Percentiles rank a stretch among this genome's conserved stretches.
These are phyloP conservation scores for Cercis canadensis DNA, from an alignment of 306 rosid genomes.

Conservation along the genomic window DNA sequence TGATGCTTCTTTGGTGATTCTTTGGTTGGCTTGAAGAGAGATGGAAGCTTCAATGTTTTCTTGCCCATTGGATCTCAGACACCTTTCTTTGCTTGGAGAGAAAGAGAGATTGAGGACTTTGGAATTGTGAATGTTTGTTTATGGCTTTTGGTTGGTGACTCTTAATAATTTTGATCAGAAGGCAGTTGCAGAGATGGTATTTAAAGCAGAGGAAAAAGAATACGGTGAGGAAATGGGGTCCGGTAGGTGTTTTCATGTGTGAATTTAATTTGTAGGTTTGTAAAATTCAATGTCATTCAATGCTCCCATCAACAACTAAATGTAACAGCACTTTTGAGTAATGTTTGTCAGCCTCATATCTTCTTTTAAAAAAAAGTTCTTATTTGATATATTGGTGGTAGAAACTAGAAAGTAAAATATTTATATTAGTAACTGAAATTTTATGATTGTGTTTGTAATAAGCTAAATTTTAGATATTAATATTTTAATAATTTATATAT, in stretches of 20 bases:
- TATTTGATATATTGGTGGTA: too few species aligned
- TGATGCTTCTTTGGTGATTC: conserved; percentile 25
- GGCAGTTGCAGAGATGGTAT: conserved; percentile 35
- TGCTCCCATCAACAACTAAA: conserved; percentile 54
- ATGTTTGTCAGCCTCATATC: conserved; percentile 19
- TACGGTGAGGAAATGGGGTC: conserved; percentile 46
- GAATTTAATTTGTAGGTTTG: conserved; percentile 58
- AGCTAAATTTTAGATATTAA: too few species aligned
- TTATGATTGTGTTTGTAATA: too few species aligned
- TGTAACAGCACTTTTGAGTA: conserved; percentile 38
- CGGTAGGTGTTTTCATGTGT: conserved; percentile 57
- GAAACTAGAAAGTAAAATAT: too few species aligned
- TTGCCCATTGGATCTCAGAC: conserved; percentile 56
- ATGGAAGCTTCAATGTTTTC: conserved; percentile 49
- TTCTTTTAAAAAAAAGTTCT: too few species aligned
- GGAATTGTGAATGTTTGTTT: conserved; percentile 35
- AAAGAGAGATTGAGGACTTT: not conserved
- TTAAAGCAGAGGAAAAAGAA: conserved; percentile 43
- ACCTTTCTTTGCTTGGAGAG: not conserved
- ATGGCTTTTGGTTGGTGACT: conserved; percentile 32
- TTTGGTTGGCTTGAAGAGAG: conserved; percentile 56
- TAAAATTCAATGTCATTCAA: conserved; percentile 65
- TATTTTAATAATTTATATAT: too few species aligned
- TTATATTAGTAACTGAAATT: too few species aligned
- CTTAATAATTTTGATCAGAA: conserved; percentile 49